Percentiles rank a stretch among this genome's conserved stretches.
Conservation (phyloP, 2,329 filamentous ascomycete species). For the Ophiocordyceps camponoti-saundersi region DNA sequence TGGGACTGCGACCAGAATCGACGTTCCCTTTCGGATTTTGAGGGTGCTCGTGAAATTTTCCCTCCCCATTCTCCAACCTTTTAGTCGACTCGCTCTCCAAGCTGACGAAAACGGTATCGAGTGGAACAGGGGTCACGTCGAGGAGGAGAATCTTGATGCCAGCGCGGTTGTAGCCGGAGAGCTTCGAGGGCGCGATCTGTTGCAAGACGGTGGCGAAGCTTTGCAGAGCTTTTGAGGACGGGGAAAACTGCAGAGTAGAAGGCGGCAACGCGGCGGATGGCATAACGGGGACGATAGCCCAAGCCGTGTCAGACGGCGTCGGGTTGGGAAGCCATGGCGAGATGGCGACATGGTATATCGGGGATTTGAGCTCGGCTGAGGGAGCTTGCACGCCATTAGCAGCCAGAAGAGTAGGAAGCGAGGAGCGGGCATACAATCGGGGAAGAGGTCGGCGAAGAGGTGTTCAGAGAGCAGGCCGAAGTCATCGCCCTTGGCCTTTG, state of each 20-base stretch:
- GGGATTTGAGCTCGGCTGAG: constrained; percentile 11
- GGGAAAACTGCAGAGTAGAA: constrained; percentile 66
- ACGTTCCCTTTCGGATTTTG: constrained; percentile 19
- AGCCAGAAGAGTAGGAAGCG: neutral
- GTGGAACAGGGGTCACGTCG: constrained; percentile 60
- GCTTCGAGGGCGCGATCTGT: constrained; percentile 57
- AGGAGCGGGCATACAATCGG: constrained; percentile 28
- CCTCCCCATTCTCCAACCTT: constrained; percentile 68
- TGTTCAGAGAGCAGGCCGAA: constrained; percentile 76
- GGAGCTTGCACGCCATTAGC: neutral
- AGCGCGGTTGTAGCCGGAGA: constrained; percentile 53
- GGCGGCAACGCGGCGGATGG: constrained; percentile 48
- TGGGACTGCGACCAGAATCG: constrained; percentile 20
- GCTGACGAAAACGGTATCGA: constrained; percentile 77
- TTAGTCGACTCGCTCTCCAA: constrained; percentile 67
- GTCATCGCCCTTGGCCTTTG: constrained; percentile 61
- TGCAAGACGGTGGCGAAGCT: constrained; percentile 61
- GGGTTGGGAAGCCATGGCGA: constrained; percentile 52
- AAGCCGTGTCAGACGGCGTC: constrained; percentile 45
- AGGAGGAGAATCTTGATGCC: constrained; percentile 73
- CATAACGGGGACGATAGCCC: constrained; percentile 71
- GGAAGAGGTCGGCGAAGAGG: constrained; percentile 68
- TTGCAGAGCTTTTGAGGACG: constrained; percentile 56
- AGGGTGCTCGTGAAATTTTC: constrained; percentile 55
- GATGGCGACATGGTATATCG: constrained; percentile 49